Percentiles rank a stretch among this genome's conserved stretches.
phyloP scores from a whole-genome alignment of 2,329 filamentous ascomycete species.

The Chaetomiaceae sp. region DNA sequence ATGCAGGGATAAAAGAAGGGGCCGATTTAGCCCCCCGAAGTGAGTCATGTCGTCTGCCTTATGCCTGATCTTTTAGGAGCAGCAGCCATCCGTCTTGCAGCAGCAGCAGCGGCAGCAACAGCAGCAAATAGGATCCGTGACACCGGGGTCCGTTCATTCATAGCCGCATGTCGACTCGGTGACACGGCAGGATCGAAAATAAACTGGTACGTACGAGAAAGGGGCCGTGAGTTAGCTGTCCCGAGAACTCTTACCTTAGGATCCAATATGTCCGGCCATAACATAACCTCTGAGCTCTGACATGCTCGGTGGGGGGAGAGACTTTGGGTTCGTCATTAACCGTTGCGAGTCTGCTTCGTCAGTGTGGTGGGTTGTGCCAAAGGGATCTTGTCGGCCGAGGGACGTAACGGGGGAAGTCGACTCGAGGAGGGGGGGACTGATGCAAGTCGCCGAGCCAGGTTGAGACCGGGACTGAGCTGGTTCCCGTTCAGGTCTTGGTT shows the following conservation, averaged over 20 bases:
- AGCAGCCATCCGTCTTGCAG: background rate
- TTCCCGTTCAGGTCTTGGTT: no score
- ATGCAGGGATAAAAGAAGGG: background rate
- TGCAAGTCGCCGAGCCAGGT: background rate
- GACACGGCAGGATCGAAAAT: background rate
- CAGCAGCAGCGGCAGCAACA: background rate
- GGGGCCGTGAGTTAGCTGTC: no score
- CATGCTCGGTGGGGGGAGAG: background rate
- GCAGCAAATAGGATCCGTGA: background rate
- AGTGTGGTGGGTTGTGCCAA: background rate
- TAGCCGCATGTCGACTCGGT: background rate
- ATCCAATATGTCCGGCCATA: no score
- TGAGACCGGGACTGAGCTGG: conserved; percentile 5
- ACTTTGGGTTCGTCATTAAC: background rate
- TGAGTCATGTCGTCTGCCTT: no score
- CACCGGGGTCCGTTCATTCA: background rate
- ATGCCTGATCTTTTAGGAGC: background rate
- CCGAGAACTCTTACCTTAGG: no score
- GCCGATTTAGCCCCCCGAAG: background rate
- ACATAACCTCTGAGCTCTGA: background rate
- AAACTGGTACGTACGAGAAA: conserved; percentile 3
- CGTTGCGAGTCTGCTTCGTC: background rate
- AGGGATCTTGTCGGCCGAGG: background rate
- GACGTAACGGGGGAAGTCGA: background rate
- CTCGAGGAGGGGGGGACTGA: background rate